Conservation (phyloP, 2,329 filamentous ascomycete species). For the Alternaria brassicae region DNA sequence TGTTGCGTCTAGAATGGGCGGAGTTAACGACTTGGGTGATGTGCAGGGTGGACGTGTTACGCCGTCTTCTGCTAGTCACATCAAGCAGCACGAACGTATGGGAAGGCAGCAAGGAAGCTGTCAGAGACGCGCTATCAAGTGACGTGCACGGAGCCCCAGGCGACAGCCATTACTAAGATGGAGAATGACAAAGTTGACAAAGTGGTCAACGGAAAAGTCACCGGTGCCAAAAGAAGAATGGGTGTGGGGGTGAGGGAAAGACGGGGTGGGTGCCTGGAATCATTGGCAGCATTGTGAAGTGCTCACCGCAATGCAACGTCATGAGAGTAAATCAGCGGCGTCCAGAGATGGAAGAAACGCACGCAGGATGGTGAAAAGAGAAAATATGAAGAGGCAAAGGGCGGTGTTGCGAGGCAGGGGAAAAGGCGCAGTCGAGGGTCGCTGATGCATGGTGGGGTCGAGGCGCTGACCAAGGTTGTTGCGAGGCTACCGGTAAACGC, state of each 20-base stretch:
- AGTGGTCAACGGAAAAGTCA: constrained; percentile 33
- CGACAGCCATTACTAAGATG: constrained; percentile 19
- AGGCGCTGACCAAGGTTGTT: constrained; percentile 5
- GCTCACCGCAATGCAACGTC: constrained; percentile 2
- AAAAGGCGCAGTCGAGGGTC: constrained; percentile 19
- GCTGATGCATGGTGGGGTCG: constrained; percentile 18
- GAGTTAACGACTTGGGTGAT: constrained; percentile 19
- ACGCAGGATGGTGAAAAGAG: background rate
- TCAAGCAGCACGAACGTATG: constrained; percentile 29
- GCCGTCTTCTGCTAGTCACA: constrained; percentile 32
- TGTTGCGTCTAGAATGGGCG: constrained; percentile 15
- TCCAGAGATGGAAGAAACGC: background rate
- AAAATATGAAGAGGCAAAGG: constrained; percentile 14
- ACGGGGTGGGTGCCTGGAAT: constrained; percentile 23
- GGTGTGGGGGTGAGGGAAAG: constrained; percentile 28
- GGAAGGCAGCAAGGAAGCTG: constrained; percentile 14
- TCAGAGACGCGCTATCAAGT: constrained; percentile 23
- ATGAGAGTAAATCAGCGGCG: constrained; percentile 4
- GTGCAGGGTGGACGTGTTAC: constrained; percentile 1
- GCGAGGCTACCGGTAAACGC: constrained; percentile 19
- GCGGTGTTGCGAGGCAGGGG: constrained; percentile 9
- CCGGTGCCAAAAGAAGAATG: constrained; percentile 31
- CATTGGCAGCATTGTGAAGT: constrained; percentile 3
- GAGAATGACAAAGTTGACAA: constrained; percentile 9
- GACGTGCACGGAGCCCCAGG: constrained; percentile 28